Evolutionary conservation across 495 filamentous ascomycete genomes (phyloP), one percentile per base, ranked within the genome.

Genomic region (Xylaria longipes): DNA sequence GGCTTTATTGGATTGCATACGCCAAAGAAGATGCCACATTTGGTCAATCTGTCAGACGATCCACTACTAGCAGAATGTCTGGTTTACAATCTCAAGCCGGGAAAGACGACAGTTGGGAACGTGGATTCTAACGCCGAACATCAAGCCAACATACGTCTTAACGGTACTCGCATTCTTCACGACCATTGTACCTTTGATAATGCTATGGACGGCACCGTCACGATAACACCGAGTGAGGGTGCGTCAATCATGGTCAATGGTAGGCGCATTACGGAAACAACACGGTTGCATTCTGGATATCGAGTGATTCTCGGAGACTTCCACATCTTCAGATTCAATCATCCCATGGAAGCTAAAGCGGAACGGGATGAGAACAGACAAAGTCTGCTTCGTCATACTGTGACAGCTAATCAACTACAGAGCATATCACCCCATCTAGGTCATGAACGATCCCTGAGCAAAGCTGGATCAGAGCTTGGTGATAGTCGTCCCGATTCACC

Each of bases 161-260:
- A 98, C 75, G 96, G 96, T 12, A 95, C 93, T 9, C 92, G 94
- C 74, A 98, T 99, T 71, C 87, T 97, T 46, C 88, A 90, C 62
- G 92, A 97, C 48, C 96, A 99, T 79, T 99, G 96, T 82, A 90
- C 87, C 14, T 98, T 99, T 77, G 95, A 98, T 75, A 86, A 87
- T 71, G 94, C 97, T 74, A 86, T 91, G 50, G 94, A 98, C 77
- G 95, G 95, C 71, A 88, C 91, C 1, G 97, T 99, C 29, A 98
- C 94, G 2, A 82, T 98, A 39, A 87, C 97, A 22, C 96, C 96
- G 0, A 92, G 89, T 71, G 94, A 97, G 76, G 93, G 92, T 20
- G 97, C 96, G 4, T 91, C 95, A 8, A 92, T 98, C 45, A 98
- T 99, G 97, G 94, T 99, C 45, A 99, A 99, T 75, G 96, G 96